Conservation (phyloP, 2,329 filamentous ascomycete genomes). For the Sporothrix luriei region DNA sequence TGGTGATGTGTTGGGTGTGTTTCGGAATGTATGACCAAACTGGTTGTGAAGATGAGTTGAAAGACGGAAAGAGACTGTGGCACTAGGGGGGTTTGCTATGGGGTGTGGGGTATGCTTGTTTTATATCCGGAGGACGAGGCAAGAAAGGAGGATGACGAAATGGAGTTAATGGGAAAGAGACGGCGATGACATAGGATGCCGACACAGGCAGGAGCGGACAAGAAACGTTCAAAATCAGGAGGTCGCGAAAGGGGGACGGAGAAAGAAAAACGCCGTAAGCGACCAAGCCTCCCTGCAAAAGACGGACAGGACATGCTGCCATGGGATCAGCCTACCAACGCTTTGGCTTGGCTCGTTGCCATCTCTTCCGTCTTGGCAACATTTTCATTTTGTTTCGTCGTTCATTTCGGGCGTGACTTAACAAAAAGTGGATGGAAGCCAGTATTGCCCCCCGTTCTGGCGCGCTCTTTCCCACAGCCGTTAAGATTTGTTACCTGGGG, state of each 20-base stretch:
- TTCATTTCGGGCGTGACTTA: not conserved
- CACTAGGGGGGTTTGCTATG: not conserved
- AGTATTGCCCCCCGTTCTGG: constrained; percentile 17
- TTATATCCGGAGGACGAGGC: constrained; percentile 9
- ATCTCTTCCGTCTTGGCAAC: constrained; percentile 26
- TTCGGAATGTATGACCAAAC: not conserved
- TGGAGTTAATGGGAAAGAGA: not conserved
- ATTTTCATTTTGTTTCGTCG: not conserved
- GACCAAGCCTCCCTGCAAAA: not conserved
- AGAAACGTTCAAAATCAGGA: constrained; percentile 15
- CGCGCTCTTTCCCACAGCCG: constrained; percentile 17
- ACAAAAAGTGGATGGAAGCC: constrained; percentile 7
- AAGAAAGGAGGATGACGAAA: not conserved
- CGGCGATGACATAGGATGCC: not conserved
- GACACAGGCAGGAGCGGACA: not conserved
- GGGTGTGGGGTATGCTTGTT: not conserved
- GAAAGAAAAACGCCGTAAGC: not conserved
- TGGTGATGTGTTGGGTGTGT: not conserved
- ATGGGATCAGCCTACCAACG: constrained; percentile 22
- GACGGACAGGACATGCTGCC: not conserved
- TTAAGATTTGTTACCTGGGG: constrained; percentile 8
- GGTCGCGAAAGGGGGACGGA: not conserved
- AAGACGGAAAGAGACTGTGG: constrained; percentile 7
- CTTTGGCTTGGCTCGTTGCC: constrained; percentile 18
- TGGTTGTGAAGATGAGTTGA: not conserved